These are phyloP conservation scores for Fomitopsis pinicola DNA, from an alignment of 1,284 basidiomycete genomes.

Conservation along the genomic window DNA sequence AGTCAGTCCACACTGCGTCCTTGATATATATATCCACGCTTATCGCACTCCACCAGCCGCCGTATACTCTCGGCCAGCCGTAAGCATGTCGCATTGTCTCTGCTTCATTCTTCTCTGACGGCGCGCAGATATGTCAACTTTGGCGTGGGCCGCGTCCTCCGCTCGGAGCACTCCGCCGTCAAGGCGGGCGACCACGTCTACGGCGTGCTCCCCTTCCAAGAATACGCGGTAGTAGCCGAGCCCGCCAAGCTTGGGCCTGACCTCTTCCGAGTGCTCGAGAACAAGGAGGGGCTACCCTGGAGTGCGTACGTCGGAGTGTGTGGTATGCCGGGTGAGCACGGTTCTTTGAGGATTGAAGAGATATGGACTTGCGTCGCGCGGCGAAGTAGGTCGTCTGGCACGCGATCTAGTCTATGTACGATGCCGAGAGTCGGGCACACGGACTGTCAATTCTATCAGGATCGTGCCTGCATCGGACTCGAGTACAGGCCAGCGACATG, in stretches of 20 bases:
- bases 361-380: no score
- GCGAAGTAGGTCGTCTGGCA: no score
- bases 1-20: conserved; percentile 2
- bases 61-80: conserved; percentile 34
- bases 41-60: neutral
- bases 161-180: conserved; percentile 36
- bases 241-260: neutral
- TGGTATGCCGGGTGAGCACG: conserved; percentile 35
- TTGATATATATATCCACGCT: neutral
- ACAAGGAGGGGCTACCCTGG: conserved; percentile 26
- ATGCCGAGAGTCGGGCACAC: no score
- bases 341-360: no score
- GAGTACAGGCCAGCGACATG: no score
- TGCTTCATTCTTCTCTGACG: no score
- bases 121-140: conserved; percentile 11
- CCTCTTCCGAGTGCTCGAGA: conserved; percentile 17
- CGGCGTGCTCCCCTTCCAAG: conserved; percentile 25
- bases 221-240: conserved; percentile 18
- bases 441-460: no score
- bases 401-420: no score
- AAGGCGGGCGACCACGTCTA: conserved; percentile 42
- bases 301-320: conserved; percentile 28
- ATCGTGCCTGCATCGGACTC: no score
- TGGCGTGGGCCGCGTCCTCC: conserved; percentile 40
- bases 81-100: conserved; percentile 18